Conservation (phyloP, 805 yeast genomes). For the Metschnikowia arizonensis region DNA sequence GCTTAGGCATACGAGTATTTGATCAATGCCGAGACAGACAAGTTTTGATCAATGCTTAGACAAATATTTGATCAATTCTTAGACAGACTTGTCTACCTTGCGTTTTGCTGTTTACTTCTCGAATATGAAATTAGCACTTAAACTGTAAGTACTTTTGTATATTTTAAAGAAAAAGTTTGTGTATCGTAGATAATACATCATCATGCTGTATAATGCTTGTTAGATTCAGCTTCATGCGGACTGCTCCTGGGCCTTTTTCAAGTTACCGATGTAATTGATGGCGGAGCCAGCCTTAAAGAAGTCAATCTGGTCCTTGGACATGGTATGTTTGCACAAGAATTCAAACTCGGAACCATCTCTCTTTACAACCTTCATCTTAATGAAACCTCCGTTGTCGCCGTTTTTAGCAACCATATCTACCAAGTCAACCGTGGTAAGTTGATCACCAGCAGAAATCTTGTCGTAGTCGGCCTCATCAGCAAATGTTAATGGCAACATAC, state of each 20-base stretch:
- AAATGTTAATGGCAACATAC: conserved; percentile 91
- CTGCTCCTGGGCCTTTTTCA: conserved; percentile 23
- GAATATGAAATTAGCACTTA: conserved; percentile 6
- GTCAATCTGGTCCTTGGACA: conserved; percentile 94
- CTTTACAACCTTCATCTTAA: conserved; percentile 71
- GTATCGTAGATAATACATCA: background rate
- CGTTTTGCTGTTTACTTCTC: conserved; percentile 9
- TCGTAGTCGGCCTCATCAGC: conserved; percentile 90
- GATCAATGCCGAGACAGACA: no score
- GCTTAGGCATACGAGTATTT: no score
- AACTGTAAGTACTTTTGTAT: conserved; percentile 5
- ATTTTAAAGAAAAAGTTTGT: conserved; percentile 4
- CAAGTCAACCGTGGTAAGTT: conserved; percentile 30
- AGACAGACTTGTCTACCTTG: conserved; percentile 6
- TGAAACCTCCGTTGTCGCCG: conserved; percentile 84
- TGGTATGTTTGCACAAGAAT: conserved; percentile 83
- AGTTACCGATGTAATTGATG: conserved; percentile 80
- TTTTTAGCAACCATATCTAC: conserved; percentile 58
- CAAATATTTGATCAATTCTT: conserved; percentile 44
- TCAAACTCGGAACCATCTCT: conserved; percentile 63
- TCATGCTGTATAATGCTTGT: conserved; percentile 1
- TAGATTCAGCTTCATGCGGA: background rate
- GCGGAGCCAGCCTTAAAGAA: conserved; percentile 98
- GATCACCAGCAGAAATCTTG: conserved; percentile 67
- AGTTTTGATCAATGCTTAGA: no score